Base-by-base conservation (phyloP, 1,139 yeast species). In the Pneumocystis jirovecii region DNA sequence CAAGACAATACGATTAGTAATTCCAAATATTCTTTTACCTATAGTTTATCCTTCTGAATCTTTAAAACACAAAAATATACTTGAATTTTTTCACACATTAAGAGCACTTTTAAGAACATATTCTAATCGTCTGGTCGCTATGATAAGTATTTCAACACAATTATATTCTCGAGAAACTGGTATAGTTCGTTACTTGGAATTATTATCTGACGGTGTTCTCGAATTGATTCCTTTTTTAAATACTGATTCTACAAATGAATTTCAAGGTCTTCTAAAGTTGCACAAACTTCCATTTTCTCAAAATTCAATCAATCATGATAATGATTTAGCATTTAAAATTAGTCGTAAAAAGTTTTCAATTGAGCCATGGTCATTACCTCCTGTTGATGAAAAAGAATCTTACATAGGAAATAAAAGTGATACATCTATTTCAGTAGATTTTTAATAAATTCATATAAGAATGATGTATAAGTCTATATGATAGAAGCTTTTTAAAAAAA, bases 1-100 rank as follows among this genome's bases (percentile, higher is more conserved):
- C 0, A 69, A 69, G 12, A 68, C 87, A 44, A 79, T 89, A 4
- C 78, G 97, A 68, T 74, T 93, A 1, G 81, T 87, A 0, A 74
- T 90, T 2, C 97, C 98, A 0, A 81, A 84, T 12, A 78, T 93
- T 44, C 78, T 93, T 65, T 87, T 87, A 70, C 98, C 98, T 0
- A 84, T 88, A 25, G 73, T 85, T 62, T 91, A 89, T 73, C 79
- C 84, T 1, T 86, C 89, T 1, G 72, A 72, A n/a, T 74, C 79
- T 64, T 78, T 83, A 4, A 73, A 77, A 17, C 79, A 86, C 0
- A 71, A 77, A 0, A 80, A 80, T 64, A 78, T 86, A 0, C 72
- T 88, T 3, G 85, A 86, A 2, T 84, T 93, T 67, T 69, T 88
- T 19, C 87, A 84, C 71, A 77, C 83, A 1, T 74, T 93, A 62